Base-by-base conservation (phyloP, 2,329 filamentous ascomycete species). In the Aspergillus sp. region DNA sequence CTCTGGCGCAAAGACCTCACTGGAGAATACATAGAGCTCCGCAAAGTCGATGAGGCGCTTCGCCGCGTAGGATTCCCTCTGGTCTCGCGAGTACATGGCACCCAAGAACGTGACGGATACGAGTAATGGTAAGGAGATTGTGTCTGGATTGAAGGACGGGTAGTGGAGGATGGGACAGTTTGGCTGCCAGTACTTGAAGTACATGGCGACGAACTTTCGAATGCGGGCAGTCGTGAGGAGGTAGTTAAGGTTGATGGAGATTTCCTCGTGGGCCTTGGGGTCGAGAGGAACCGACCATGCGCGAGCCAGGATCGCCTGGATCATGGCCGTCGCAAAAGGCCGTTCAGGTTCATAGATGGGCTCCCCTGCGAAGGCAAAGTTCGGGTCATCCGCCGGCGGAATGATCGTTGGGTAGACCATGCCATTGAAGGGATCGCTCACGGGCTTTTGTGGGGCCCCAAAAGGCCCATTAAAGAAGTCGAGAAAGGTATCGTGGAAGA, bases 151-250 rank as follows among this genome's bases (percentile, higher is more conserved):
- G 48, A 78, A 78, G 0, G 73, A 69, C 4, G 72, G 67, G 8
- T 60, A 55, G 55, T 78, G 75, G 4, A 79, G 59, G 24, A 79
- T 72, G 0, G 74, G 61, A 50, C 71, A 75, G 50, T 74, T 75
- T 2, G 69, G 69, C 32, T 79, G 75, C 70, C 76, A 78, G 51
- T 70, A 72, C 35, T 70, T 69, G 51, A 77, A 77, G 49, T 76
- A 79, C 3, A 76, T 60, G 1, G 62, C 59, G 3, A 74, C 59
- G 49, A 73, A 76, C 52, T 71, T 75, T 13, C 67, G 66, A 30
- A 77, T 74, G 22, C 69, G 70, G 0, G 66, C 65, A 1, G 73
- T 72, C 1, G 69, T 75, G 30, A 77, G 63, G 9, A 77, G 56
- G 42, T 68, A 74, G 24, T 69, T 69, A 3, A 76, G 60, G 35